phyloP scores from a whole-genome alignment of 2,329 filamentous ascomycete species.

The Colletotrichum coccodes region DNA sequence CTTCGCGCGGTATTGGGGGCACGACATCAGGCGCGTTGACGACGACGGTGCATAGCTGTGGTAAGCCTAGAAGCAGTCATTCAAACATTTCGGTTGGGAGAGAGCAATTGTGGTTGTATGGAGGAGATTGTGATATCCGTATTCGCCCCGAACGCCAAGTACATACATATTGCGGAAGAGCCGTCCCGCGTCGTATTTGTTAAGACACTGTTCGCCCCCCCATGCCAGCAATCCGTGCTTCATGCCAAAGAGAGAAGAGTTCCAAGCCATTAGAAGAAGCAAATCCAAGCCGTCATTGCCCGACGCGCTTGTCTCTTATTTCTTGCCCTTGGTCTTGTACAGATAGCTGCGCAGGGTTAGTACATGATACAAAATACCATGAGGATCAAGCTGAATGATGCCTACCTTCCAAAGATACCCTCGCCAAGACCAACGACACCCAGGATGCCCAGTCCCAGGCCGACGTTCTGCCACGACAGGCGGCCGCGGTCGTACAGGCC shows the following conservation, averaged over 20 bases:
- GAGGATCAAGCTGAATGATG: constrained; percentile 36
- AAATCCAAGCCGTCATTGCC: constrained; percentile 1
- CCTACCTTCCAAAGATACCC: constrained; percentile 58
- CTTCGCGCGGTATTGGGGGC: neutral
- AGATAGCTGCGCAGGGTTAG: constrained; percentile 41
- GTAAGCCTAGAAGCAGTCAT: constrained; percentile 7
- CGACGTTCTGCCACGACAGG: constrained; percentile 60
- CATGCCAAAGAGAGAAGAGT: constrained; percentile 26
- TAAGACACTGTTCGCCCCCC: constrained; percentile 21
- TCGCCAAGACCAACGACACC: constrained; percentile 61
- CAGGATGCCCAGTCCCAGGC: constrained; percentile 61
- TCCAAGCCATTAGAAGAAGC: constrained; percentile 7
- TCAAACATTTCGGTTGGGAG: neutral
- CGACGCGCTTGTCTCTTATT: constrained; percentile 34
- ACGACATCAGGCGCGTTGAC: neutral
- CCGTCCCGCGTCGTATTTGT: constrained; percentile 20
- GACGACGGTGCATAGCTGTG: neutral
- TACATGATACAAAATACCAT: neutral
- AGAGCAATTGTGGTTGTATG: neutral
- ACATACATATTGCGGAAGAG: constrained; percentile 26
- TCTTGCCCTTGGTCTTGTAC: constrained; percentile 47
- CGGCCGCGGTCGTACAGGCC: constrained; percentile 63
- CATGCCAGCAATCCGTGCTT: constrained; percentile 19
- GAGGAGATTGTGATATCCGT: constrained; percentile 27
- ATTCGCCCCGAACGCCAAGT: constrained; percentile 30